These are phyloP conservation scores for Smithsoniella earleae DNA, from an alignment of 163 green algal species.

Conservation along the genomic window DNA sequence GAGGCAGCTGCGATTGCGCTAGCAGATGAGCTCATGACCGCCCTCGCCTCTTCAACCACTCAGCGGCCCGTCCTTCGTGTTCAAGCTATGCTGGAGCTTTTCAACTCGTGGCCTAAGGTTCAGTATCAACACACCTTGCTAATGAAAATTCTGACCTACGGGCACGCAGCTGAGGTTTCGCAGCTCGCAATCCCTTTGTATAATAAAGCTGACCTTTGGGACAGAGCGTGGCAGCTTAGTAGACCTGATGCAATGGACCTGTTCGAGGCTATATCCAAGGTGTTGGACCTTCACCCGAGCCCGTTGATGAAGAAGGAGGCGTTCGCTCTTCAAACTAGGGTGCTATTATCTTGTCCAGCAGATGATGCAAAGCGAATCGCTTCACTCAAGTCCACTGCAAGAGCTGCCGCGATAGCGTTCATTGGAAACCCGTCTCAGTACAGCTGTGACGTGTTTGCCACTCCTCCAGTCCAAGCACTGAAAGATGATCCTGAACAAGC, in stretches of 20 bases:
- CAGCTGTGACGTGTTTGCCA: constrained; percentile 23
- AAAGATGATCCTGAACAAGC: not conserved
- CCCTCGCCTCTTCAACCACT: not conserved
- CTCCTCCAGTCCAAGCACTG: constrained; percentile 4
- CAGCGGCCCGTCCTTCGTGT: not conserved
- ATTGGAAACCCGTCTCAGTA: constrained; percentile 25
- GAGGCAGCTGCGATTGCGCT: not conserved
- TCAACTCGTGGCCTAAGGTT: not conserved
- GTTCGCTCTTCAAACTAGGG: constrained; percentile 15
- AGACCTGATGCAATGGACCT: not conserved
- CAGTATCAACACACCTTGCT: constrained; percentile 9
- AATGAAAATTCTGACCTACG: constrained; percentile 7
- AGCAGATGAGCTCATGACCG: constrained; percentile 19
- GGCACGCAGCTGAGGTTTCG: not conserved
- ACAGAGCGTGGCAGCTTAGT: not conserved
- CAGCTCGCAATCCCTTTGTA: constrained; percentile 19
- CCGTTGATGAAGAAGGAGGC: constrained; percentile 28
- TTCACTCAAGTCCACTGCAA: not conserved
- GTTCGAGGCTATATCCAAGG: constrained; percentile 11
- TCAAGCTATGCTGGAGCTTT: constrained; percentile 27
- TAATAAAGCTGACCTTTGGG: constrained; percentile 12
- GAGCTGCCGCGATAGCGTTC: constrained; percentile 18
- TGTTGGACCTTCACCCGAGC: constrained; percentile 19
- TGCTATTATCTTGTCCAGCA: constrained; percentile 4
- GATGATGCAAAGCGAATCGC: not conserved